These are phyloP conservation scores for Cryptosporidium parvum DNA, from an alignment of 169 alveolate species.

Conservation along the genomic window DNA sequence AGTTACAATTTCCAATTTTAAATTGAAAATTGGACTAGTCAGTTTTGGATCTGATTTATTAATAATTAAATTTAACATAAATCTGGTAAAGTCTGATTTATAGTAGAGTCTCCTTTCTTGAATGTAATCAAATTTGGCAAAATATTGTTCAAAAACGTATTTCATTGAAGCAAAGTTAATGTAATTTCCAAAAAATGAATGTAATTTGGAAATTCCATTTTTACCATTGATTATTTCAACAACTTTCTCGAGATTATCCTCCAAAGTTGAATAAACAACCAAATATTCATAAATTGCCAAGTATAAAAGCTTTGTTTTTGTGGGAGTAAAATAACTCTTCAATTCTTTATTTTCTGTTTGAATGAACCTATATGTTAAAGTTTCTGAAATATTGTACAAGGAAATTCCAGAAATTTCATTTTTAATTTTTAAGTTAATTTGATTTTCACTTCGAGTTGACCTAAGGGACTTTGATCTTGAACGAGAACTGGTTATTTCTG, in stretches of 20 bases:
- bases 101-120: background rate
- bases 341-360: background rate
- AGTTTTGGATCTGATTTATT: background rate
- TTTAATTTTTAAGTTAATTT: background rate
- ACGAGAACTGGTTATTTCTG: background rate
- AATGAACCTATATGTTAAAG: background rate
- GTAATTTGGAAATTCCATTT: constrained; percentile 12
- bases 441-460: background rate
- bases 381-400: background rate
- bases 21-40: background rate
- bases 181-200: constrained; percentile 1
- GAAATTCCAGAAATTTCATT: constrained; percentile 23
- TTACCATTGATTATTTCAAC: constrained; percentile 2
- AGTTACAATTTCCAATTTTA: constrained; percentile 7
- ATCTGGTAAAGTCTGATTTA: constrained; percentile 22
- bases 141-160: constrained; percentile 8
- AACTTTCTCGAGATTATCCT: background rate
- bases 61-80: constrained; percentile 13
- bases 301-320: constrained; percentile 3
- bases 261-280: constrained; percentile 34
- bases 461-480: background rate
- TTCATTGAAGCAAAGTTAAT: constrained; percentile 16
- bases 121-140: background rate
- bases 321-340: background rate
- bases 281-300: constrained; percentile 26